A percentile compares a stretch with the other conserved stretches of the same genome.
These are phyloP conservation scores for Diaporthe sp. DNA, from an alignment of 2,329 filamentous ascomycete species.

Conservation along the genomic window DNA sequence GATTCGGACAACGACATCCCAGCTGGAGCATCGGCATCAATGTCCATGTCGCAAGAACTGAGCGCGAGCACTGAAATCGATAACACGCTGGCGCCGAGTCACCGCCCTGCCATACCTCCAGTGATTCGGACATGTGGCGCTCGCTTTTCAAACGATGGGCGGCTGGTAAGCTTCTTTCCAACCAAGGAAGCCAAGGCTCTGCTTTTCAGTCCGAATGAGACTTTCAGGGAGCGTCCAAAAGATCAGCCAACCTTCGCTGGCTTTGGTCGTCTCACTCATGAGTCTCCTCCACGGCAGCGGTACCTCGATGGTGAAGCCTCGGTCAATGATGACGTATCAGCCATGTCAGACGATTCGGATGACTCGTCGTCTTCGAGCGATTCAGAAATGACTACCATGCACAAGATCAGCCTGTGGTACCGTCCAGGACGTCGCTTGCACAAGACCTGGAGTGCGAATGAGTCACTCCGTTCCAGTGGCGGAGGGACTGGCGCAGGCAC, in stretches of 20 bases:
- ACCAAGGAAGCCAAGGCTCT: slow-evolving; percentile 73
- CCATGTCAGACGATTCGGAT: slow-evolving; percentile 62
- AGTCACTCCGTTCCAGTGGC: slow-evolving; percentile 71
- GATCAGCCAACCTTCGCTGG: slow-evolving; percentile 70
- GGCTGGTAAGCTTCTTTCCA: slow-evolving; percentile 77
- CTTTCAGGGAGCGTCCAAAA: slow-evolving; percentile 62
- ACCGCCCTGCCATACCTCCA: slow-evolving; percentile 67
- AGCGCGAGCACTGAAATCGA: slow-evolving; percentile 67
- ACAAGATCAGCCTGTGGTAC: slow-evolving; percentile 71
- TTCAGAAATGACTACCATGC: slow-evolving; percentile 74
- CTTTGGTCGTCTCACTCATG: slow-evolving; percentile 68
- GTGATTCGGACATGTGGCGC: slow-evolving; percentile 71
- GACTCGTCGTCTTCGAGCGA: slow-evolving; percentile 66
- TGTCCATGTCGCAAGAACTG: slow-evolving; percentile 76
- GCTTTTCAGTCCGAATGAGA: slow-evolving; percentile 61
- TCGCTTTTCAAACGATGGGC: slow-evolving; percentile 73
- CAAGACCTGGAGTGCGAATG: slow-evolving; percentile 69
- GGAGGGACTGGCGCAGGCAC: slow-evolving; percentile 71
- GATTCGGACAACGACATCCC: slow-evolving; percentile 77
- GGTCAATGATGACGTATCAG: slow-evolving; percentile 64
- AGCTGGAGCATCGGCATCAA: slow-evolving; percentile 66
- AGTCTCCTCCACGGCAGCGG: slow-evolving; percentile 61
- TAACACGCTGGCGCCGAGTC: slow-evolving; percentile 64
- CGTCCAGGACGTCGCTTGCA: slow-evolving; percentile 64
- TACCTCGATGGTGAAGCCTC: slow-evolving; percentile 64